Evolutionary conservation across 2,329 filamentous ascomycete species (phyloP).

Genomic region (Stachybotrys chartarum): DNA sequence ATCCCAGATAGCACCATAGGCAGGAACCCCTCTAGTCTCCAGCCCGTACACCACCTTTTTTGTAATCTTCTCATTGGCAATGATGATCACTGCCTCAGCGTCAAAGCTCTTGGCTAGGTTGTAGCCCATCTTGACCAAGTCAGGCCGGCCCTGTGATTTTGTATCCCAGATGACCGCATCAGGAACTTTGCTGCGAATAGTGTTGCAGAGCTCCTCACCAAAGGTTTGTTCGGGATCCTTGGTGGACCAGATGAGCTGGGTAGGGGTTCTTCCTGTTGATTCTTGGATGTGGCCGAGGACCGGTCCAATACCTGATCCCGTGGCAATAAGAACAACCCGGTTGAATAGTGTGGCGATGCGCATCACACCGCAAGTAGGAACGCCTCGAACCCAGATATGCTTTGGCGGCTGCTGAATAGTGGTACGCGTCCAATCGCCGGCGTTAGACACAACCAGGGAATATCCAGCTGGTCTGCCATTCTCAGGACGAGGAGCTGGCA

Average conservation of each 20-base stretch:
- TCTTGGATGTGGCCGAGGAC: constrained; percentile 52
- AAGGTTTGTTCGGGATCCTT: constrained; percentile 56
- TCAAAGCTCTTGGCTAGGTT: constrained; percentile 49
- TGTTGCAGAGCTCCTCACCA: constrained; percentile 46
- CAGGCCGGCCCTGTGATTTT: constrained; percentile 48
- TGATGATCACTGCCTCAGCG: constrained; percentile 65
- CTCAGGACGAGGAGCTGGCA: constrained; percentile 45
- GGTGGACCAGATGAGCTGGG: constrained; percentile 64
- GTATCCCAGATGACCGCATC: constrained; percentile 64
- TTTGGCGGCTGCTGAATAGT: constrained; percentile 55
- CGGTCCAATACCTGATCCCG: constrained; percentile 67
- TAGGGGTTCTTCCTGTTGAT: constrained; percentile 29
- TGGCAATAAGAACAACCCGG: constrained; percentile 61
- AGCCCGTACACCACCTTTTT: constrained; percentile 61
- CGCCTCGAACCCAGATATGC: constrained; percentile 59
- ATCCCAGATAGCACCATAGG: constrained; percentile 70
- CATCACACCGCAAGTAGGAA: constrained; percentile 60
- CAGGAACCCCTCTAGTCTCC: constrained; percentile 57
- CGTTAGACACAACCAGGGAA: constrained; percentile 63
- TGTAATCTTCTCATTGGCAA: constrained; percentile 63
- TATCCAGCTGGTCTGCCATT: constrained; percentile 37
- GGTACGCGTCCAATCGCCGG: constrained; percentile 67
- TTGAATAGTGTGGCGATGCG: constrained; percentile 60
- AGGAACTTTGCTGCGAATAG: constrained; percentile 50
- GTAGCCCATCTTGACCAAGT: constrained; percentile 41